Evolutionary conservation across 345 rosid species (phyloP).

Genomic region (Pistacia integerrima): DNA sequence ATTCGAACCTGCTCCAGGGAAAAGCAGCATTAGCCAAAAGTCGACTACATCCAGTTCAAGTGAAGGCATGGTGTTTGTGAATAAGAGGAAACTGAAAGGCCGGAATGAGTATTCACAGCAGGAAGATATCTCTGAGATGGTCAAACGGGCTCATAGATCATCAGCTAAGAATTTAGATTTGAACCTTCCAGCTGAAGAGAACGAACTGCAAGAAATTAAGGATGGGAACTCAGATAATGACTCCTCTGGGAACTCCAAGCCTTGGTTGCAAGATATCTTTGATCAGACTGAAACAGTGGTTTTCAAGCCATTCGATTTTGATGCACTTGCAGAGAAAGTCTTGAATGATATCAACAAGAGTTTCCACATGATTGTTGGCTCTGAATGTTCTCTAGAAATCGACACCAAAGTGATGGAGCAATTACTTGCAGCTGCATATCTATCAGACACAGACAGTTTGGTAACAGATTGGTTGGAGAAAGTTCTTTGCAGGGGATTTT

Average conservation of each 20-base stretch:
- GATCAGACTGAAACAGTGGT: conserved; percentile 32
- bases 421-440: conserved; percentile 47
- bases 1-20: conserved; percentile 33
- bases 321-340: conserved; percentile 47
- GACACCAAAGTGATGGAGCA: conserved; percentile 59
- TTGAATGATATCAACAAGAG: conserved; percentile 30
- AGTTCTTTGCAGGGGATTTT: conserved; percentile 45
- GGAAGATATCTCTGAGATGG: conserved; percentile 28
- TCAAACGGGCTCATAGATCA: conserved; percentile 47
- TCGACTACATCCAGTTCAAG: conserved; percentile 1
- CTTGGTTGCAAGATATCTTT: conserved; percentile 55
- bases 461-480: conserved; percentile 49
- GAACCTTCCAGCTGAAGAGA: conserved; percentile 70
- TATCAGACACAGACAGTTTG: conserved; percentile 34
- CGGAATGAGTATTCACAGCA: conserved; percentile 30
- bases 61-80: conserved; percentile 19
- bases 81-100: conserved; percentile 56
- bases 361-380: conserved; percentile 36
- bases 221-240: conserved; percentile 31
- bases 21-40: conserved; percentile 9
- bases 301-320: conserved; percentile 66
- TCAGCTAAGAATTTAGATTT: conserved; percentile 51
- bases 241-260: conserved; percentile 35
- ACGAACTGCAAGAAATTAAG: conserved; percentile 30
- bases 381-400: conserved; percentile 43